Evolutionary conservation across 1,139 yeast genomes (phyloP), one percentile per base, ranked within the genome.

Genomic region (Yamadazyma aaseri): DNA sequence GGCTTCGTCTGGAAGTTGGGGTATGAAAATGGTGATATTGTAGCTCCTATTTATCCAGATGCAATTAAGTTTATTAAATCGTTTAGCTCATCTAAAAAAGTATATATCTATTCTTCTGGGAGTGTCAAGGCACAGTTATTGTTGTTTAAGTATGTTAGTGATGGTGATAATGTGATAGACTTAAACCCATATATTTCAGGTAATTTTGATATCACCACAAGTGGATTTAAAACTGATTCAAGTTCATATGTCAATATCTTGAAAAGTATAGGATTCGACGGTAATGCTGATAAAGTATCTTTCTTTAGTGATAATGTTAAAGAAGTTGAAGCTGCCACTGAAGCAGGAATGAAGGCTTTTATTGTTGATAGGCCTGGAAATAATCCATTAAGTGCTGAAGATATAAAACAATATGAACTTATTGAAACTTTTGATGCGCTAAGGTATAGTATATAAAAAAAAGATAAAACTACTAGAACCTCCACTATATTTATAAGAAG

Each of bases 51-150:
- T 2, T 90, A 79, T 51, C 50, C 52, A 0, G 97, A 90, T 56
- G 92, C 95, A 1, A 70, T 86, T 35, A 61, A 65, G 1, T 72
- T 76, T 33, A 75, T 89, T 36, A 49, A 64, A 34, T 36, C 49
- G 2, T 69, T 73, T 64, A 39, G 56, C 1, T 12, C 33, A 2
- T 31, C 40, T 5, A 45, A 45, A 7, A 60, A 63, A 5, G 65
- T 86, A 0, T 86, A 71, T 53, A 87, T 90, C 13, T 90, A 90
- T 58, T 87, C 97, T 0, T 85, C 95, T n/a, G 97, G 97, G 1
- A 82, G 94, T 33, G 78, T 90, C 21, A 74, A 79, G 38, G 97
- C 97, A 0, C 97, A 90, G 50, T 81, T 81, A 43, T 62, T 89
- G 40, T 63, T 90, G 38, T 86, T 90, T 52, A 71, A 70, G 0